Conservation (phyloP, 768 basidiomycete species). For the Macrolepiota dolichaula region DNA sequence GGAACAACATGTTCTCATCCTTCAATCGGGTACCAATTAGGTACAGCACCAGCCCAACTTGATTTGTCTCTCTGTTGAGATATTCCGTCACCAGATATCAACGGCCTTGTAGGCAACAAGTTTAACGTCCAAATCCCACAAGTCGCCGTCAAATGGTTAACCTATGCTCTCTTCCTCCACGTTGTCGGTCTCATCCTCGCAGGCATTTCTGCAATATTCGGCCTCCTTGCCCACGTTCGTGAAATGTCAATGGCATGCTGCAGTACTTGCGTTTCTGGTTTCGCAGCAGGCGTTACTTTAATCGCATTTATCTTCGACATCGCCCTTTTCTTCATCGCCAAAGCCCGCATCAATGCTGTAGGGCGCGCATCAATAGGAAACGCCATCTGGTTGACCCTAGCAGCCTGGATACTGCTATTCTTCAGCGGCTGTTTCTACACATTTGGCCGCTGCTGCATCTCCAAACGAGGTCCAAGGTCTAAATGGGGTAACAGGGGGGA, state of each 20-base stretch:
- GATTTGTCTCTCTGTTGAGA: slow-evolving; percentile 11
- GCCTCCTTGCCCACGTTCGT: slow-evolving; percentile 83
- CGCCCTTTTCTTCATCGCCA: slow-evolving; percentile 86
- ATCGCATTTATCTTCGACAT: slow-evolving; percentile 93
- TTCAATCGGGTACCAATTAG: slow-evolving; percentile 81
- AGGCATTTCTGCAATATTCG: slow-evolving; percentile 71
- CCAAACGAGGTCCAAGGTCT: slow-evolving; percentile 36
- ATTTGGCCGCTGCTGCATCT: slow-evolving; percentile 82
- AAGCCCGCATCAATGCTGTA: slow-evolving; percentile 76
- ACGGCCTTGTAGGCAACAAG: slow-evolving; percentile 69
- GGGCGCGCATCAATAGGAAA: slow-evolving; percentile 82
- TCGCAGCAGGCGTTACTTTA: slow-evolving; percentile 76
- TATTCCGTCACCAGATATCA: slow-evolving; percentile 57
- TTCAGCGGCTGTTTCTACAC: slow-evolving; percentile 89
- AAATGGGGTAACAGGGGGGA: slow-evolving; percentile 36
- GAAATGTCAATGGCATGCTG: slow-evolving; percentile 84
- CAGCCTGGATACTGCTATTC: slow-evolving; percentile 82
- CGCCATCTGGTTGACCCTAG: slow-evolving; percentile 89
- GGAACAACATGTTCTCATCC: slow-evolving; percentile 74
- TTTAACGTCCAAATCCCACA: slow-evolving; percentile 70
- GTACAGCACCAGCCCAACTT: slow-evolving; percentile 33
- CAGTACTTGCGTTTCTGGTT: slow-evolving; percentile 76
- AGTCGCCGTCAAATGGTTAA: slow-evolving; percentile 91
- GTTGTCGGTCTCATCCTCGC: slow-evolving; percentile 80
- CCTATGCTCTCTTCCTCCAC: slow-evolving; percentile 90